Evolutionary conservation across 257 asterid species (phyloP), one percentile per base, ranked within the genome.

Genomic region (Scutellaria barbata): DNA sequence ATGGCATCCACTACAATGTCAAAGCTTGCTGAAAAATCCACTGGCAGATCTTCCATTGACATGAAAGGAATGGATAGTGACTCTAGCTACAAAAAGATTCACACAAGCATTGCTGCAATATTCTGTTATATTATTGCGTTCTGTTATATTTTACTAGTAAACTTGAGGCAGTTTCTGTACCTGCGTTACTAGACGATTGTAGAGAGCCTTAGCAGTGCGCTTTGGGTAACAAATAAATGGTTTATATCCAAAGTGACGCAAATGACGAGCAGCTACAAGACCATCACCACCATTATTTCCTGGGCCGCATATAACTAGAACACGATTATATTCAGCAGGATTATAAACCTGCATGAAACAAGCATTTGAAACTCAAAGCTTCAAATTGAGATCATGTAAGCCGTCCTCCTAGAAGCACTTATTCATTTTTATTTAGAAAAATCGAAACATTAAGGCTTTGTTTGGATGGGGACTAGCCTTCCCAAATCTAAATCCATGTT

Each of bases 201-300:
- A 87, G 60, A 91, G 95, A 79, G 95, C 79, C 76, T 89, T 91
- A 20, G 88, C 81, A 33, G 98, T 85, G 71, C 83, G 95, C 78
- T 94, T 88, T 40, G 98, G 97, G 79, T 94, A 94, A 78, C 96
- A 94, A 64, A 94, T 69, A 77, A 53, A 80, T 22, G 90, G 96
- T 69, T 82, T 84, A 63, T 85, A 94, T 8, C 98, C 97, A 72
- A 94, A 94, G 79, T 89, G 97, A 79, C 83, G 80, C 80, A 94
- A 84, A 84, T 91, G 99, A 47, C 99, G 96, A 79, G 96, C 97
- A 70, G 95, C 99, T 12, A 94, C 99, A 75, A 94, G 96, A 54
- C 99, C 97, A 79, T 94, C 96, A 18, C 96, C 99, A 16, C 97
- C 97, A 80, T 94, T 94, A 78, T 94, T 94, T 25, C 99, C 99